Percentiles rank a stretch among this genome's conserved stretches.
These are phyloP conservation scores for Hypoxylon perforatum DNA, from an alignment of 495 filamentous ascomycete genomes.

Conservation along the genomic window DNA sequence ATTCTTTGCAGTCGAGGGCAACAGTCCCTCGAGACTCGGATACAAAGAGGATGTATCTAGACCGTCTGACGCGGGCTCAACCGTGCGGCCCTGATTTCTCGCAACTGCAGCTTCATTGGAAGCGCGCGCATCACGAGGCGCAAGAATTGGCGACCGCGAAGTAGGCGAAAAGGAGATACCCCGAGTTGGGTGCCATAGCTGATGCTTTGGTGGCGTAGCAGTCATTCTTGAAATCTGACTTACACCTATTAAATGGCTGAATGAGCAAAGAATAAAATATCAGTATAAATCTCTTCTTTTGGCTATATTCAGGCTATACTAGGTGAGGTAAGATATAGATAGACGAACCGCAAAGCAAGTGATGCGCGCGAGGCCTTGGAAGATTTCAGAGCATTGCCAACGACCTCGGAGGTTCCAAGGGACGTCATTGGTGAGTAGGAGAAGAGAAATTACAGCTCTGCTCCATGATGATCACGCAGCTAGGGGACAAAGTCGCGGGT, in stretches of 20 bases:
- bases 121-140: constrained; percentile 18
- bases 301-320: neutral
- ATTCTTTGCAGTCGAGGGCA: constrained; percentile 2
- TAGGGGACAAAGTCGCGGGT: constrained; percentile 4
- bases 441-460: constrained; percentile 23
- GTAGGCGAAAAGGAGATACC: constrained; percentile 53
- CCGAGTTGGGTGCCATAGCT: constrained; percentile 53
- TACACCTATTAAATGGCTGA: constrained; percentile 21
- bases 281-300: constrained; percentile 9
- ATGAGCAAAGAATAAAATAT: constrained; percentile 4
- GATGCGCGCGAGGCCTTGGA: constrained; percentile 24
- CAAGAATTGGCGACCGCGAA: constrained; percentile 23
- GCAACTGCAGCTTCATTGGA: neutral
- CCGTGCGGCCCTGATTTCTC: neutral
- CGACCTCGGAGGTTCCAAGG: constrained; percentile 32
- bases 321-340: neutral
- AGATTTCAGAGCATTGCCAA: constrained; percentile 41
- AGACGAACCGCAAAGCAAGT: constrained; percentile 35
- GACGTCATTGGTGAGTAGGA: constrained; percentile 36
- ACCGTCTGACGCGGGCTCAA: neutral
- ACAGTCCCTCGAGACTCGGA: constrained; percentile 9
- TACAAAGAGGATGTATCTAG: constrained; percentile 7
- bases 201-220: constrained; percentile 37
- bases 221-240: constrained; percentile 41
- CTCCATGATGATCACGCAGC: constrained; percentile 37